Conservation (phyloP, 345 rosid genomes). For the Mercurialis annua region DNA sequence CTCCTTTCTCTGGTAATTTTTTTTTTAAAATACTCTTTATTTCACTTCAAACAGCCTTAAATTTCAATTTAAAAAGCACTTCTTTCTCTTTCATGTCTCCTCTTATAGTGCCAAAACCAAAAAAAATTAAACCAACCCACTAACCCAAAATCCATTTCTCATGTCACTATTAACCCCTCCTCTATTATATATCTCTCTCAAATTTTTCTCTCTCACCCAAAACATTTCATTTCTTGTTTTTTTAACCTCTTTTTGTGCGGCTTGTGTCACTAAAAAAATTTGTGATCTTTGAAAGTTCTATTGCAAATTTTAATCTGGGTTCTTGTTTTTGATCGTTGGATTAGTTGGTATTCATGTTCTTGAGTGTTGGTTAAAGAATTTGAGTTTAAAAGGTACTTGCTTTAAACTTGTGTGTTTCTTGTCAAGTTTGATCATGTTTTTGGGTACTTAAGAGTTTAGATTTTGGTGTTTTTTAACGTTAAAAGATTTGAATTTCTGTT, state of each 20-base stretch:
- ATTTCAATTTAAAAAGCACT: not conserved
- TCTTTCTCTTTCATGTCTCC: constrained; percentile 3
- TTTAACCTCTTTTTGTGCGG: constrained; percentile 8
- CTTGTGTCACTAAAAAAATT: constrained; percentile 11
- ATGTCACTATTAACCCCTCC: constrained; percentile 4
- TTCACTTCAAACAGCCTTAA: not conserved
- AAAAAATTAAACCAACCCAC: constrained; percentile 33
- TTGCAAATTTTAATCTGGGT: constrained; percentile 7
- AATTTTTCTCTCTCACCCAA: constrained; percentile 15
- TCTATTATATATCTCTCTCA: not conserved
- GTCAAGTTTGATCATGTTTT: constrained; percentile 7
- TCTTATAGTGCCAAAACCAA: constrained; percentile 2
- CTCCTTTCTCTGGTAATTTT: constrained; percentile 21
- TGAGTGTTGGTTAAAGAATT: constrained; percentile 29
- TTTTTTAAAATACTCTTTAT: constrained; percentile 2
- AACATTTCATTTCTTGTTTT: not conserved
- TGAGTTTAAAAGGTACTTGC: not conserved
- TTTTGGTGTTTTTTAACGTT: constrained; percentile 1
- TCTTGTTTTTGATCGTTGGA: constrained; percentile 1
- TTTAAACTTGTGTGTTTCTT: not conserved
- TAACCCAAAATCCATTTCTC: constrained; percentile 29
- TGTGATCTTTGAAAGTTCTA: constrained; percentile 13
- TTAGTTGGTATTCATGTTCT: constrained; percentile 19
- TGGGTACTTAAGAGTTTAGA: constrained; percentile 10
- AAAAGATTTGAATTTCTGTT: not conserved